Conservation (phyloP, 495 filamentous ascomycete species). For the Ascodesmis nigricans region DNA sequence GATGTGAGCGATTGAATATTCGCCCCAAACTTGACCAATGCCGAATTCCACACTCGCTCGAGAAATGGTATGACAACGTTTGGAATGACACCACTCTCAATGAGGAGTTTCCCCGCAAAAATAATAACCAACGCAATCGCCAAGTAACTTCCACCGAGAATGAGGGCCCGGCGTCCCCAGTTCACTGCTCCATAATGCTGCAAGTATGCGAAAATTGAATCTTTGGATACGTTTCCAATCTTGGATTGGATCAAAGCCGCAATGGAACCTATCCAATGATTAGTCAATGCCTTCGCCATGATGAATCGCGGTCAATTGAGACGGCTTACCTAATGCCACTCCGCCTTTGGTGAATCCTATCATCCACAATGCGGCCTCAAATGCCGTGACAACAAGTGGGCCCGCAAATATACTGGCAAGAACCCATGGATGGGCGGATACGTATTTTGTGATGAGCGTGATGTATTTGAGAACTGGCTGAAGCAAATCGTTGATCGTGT, state of each 20-base stretch:
- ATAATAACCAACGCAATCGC: neutral
- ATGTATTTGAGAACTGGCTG: neutral
- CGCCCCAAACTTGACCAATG: too few relatives aligned
- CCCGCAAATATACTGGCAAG: too few relatives aligned
- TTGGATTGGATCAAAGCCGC: constrained; percentile 15
- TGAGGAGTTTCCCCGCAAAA: neutral
- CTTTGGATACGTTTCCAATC: constrained; percentile 17
- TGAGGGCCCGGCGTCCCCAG: neutral
- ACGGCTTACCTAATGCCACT: too few relatives aligned
- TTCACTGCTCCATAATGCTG: constrained; percentile 10
- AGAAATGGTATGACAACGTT: neutral
- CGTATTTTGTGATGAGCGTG: neutral
- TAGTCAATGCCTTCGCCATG: too few relatives aligned
- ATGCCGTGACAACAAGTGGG: too few relatives aligned
- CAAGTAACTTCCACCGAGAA: neutral
- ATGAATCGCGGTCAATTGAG: too few relatives aligned
- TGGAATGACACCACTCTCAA: neutral
- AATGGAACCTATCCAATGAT: constrained; percentile 11
- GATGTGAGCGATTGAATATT: too few relatives aligned
- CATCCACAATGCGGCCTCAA: too few relatives aligned
- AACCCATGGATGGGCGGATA: too few relatives aligned
- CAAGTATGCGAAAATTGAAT: constrained; percentile 21
- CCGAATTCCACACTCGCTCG: neutral
- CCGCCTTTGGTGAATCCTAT: too few relatives aligned
- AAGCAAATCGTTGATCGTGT: neutral